Evolutionary conservation across 2,329 filamentous ascomycete species (phyloP), one percentile per base, ranked within the genome.

Genomic region (Paraphaeosphaeria sporulosa): DNA sequence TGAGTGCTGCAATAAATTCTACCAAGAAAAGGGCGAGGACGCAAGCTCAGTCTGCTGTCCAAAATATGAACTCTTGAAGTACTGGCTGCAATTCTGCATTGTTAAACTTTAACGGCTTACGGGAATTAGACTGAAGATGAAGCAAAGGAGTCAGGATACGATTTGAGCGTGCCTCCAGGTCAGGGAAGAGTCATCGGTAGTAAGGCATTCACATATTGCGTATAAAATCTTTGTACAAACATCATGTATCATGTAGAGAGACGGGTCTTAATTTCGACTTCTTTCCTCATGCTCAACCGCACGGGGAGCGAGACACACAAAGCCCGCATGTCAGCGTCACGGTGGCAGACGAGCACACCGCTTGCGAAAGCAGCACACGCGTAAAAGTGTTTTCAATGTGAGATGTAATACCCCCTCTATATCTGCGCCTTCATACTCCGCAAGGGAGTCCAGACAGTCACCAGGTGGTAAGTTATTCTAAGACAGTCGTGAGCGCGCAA

Each of bases 401-500:
- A 57, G 48, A 69, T 77, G 73, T 76, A 63, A 76, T 81, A 78
- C 75, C 74, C 71, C 74, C 75, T 77, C 75, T 78, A 68, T 74
- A 75, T 79, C 80, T 77, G 72, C 71, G 66, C 77, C 73, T 67
- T 73, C 76, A 78, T 63, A 64, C 76, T 74, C 67, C 78, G 64
- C 74, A 67, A 84, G 86, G 83, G 89, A 77, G 74, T 78, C 72
- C 73, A 79, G 74, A 72, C 73, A 79, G 80, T 66, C 68, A 90
- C 74, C 71, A 80, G 76, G 88, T 87, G 89, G 85, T 83, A 82
- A 80, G 80, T 83, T 87, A 84, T 78, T 91, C 92, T 96, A 92
- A 90, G 94, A 91, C 91, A 85, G 91, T 93, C 92, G 89, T 94
- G 93, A 99, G 95, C 95, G 92, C 94, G 94, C 92, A 84, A 83